These are phyloP conservation scores for Candida nitratophila DNA, from an alignment of 805 yeast genomes.

Conservation along the genomic window DNA sequence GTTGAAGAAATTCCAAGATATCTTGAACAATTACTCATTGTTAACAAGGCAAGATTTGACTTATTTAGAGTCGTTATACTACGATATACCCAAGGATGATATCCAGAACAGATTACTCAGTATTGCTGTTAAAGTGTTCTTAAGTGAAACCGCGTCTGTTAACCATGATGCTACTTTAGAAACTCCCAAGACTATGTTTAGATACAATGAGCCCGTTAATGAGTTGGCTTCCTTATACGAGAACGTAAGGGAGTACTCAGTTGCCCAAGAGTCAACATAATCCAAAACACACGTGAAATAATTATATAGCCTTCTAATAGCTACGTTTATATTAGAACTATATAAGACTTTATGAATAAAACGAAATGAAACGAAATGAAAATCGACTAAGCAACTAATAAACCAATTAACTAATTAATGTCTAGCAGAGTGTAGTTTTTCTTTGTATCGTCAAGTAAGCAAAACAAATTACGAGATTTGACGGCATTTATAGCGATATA, in stretches of 20 bases:
- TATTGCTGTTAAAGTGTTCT: conserved; percentile 12
- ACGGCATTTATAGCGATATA: conserved; percentile 26
- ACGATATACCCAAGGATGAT: background rate
- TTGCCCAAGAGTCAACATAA: too few relatives aligned
- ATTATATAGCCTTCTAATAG: too few relatives aligned
- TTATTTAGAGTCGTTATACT: background rate
- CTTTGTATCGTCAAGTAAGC: conserved; percentile 32
- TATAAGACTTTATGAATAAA: background rate
- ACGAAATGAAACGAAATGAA: too few relatives aligned
- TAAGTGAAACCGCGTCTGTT: conserved; percentile 7
- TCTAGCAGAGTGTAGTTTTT: conserved; percentile 33
- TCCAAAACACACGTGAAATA: too few relatives aligned
- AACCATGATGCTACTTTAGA: conserved; percentile 10
- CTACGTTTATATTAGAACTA: conserved; percentile 6
- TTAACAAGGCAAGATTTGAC: background rate
- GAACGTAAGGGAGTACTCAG: background rate
- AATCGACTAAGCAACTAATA: too few relatives aligned
- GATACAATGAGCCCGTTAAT: conserved; percentile 7
- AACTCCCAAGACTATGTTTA: conserved; percentile 3
- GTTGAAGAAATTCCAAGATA: background rate
- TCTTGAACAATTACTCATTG: background rate
- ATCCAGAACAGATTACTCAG: background rate
- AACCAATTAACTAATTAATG: too few relatives aligned
- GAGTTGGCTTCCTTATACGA: background rate
- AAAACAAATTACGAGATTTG: conserved; percentile 24